Evolutionary conservation across 306 rosid species (phyloP), one percentile per base, ranked within the genome.

Genomic region (Prosopis cineraria): DNA sequence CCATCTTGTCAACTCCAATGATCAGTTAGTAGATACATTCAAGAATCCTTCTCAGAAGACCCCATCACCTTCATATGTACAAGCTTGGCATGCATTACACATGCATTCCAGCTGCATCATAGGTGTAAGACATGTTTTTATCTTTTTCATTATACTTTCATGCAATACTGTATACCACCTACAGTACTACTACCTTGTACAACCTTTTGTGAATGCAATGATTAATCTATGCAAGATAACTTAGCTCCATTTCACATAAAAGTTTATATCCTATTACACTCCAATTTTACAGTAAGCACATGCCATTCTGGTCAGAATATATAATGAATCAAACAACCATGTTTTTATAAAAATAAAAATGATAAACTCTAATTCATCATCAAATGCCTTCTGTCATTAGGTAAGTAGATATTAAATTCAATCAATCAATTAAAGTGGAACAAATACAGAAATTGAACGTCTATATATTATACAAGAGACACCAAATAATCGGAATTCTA

Each of bases 371-470:
- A 39, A 68, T 43, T 52, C 29, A 3, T 25, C 62, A 60, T 60
- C 14, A 67, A 80, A 48, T 16, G 31, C 45, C 34, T 76, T 16
- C 19, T 44, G 43, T 58, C 19, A 20, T 72, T 31, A 43, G 56
- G 59, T 7, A 77, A 68, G 55, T 33, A 47, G 70, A 17, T 36
- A 24, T 59, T 47, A 72, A 30, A 73, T 50, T 73, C 64, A 39
- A 30, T 62, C 33, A 29, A 62, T 72, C 47, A 30, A 63, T 45
- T 34, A 41, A 24, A 44, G 72, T 43, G 37, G 55, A 70, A 53
- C 13, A 79, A 52, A 16, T 17, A 19, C 52, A 78, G 63, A 77
- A 68, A 29, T 74, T 58, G 34, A 76, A 77, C 75, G 22, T 40
- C 33, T 20, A 72, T 14, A 30, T 43, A 63, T 37, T 45, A 69